Base-by-base conservation (phyloP, 2,329 filamentous ascomycete species). In the Arachnopeziza araneosa region DNA sequence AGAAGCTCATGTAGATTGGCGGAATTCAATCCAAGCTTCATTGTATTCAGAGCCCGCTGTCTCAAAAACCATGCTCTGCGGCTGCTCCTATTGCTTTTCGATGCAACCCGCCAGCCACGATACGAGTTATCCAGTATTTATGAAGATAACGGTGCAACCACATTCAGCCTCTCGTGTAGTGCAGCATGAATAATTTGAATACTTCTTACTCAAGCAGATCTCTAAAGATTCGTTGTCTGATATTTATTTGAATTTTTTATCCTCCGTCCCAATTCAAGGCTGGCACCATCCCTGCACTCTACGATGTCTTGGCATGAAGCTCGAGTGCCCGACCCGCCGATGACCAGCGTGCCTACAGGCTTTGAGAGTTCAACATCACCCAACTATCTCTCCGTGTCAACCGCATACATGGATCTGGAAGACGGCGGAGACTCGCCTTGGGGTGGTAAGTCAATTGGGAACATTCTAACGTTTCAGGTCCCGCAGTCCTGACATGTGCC, bases 401-500 rank as follows among this genome's bases (percentile, higher is more conserved):
- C 62, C 57, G 57, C 60, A 60, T 69, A 23, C 19, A 78, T 78
- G 76, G 76, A 78, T 74, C 66, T 77, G 59, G 75, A 74, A 71
- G 75, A 76, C 64, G 75, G 72, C 66, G 73, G 72, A 72, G 75
- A 77, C 64, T 78, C 76, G 48, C 76, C 76, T 55, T 78, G 76
- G 76, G 76, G 75, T 60, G 76, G 76, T 77, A 75, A 67, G 74
- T 69, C 23, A 54, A 53, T 60, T 9, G 23, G 22, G n/a, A 9
- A 21, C 10, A 32, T 32, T 9, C n/a, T 12, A 19, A 26, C 9
- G 49, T 9, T 17, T 10, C 23, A 44, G 8, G 22, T 21, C 26
- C 30, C 48, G 32, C 19, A 50, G 54, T 49, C 55, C 59, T 69
- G 52, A 67, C 60, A 57, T 61, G 4, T 32, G 48, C 52, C 44